Evolutionary conservation across 352 stramenopile genomes (phyloP).

Genomic region (Thraustochytrium striatum): DNA sequence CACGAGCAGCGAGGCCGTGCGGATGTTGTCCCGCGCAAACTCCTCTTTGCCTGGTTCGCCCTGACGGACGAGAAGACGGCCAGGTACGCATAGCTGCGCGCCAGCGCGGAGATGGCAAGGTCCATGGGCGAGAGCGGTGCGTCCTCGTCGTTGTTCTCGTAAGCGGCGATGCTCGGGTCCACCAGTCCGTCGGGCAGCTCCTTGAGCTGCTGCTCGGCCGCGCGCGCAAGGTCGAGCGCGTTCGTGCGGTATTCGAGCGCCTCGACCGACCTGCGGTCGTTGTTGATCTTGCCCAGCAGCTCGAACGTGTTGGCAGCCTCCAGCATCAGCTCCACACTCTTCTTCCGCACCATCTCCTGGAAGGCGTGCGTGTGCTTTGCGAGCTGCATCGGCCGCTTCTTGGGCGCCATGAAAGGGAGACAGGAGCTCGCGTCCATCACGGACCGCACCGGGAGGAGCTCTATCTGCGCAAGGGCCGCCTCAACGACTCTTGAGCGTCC

Average conservation of each 20-base stretch:
- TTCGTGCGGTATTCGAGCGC: constrained; percentile 25
- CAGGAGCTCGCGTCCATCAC: not conserved
- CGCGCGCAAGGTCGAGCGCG: constrained; percentile 9
- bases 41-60: constrained; percentile 1
- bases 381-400: not conserved
- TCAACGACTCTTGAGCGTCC: constrained; percentile 30
- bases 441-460: not conserved
- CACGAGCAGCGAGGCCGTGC: not conserved
- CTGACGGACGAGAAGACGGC: constrained; percentile 6
- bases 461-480: not conserved
- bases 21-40: constrained; percentile 28
- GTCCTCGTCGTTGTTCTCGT: not conserved
- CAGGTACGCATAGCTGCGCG: constrained; percentile 5
- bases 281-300: constrained; percentile 25
- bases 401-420: not conserved
- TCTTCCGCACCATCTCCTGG: not conserved
- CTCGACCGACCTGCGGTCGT: not conserved
- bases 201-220: not conserved
- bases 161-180: not conserved
- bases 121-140: not conserved
- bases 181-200: not conserved
- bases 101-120: not conserved
- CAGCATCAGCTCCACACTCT: not conserved
- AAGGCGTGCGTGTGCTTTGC: constrained; percentile 5
- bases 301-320: constrained; percentile 12